A percentile compares a stretch with the other conserved stretches of the same genome.
phyloP scores from a whole-genome alignment of 345 rosid species.

The Raphanus raphanistrum region DNA sequence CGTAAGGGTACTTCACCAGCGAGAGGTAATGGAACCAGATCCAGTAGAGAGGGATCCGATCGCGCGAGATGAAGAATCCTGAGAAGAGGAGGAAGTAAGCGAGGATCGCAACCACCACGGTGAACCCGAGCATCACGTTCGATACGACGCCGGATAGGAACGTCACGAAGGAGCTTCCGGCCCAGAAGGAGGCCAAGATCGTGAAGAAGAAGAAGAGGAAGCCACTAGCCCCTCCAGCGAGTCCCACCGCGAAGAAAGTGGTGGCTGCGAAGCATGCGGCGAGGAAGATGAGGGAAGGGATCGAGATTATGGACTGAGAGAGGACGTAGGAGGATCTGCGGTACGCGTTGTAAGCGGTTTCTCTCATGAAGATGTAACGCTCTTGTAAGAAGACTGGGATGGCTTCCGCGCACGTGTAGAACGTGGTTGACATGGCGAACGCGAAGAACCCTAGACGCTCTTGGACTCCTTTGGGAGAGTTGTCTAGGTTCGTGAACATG shows the following conservation, averaged over 20 bases:
- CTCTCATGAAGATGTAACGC: conserved; percentile 92
- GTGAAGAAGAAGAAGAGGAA: conserved; percentile 74
- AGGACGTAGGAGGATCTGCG: conserved; percentile 89
- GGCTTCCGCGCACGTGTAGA: conserved; percentile 96
- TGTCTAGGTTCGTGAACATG: conserved; percentile 72
- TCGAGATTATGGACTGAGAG: conserved; percentile 66
- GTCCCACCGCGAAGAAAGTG: conserved; percentile 82
- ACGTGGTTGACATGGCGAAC: conserved; percentile 90
- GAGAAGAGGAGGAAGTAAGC: conserved; percentile 90
- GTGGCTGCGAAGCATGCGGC: conserved; percentile 67
- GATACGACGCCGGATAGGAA: conserved; percentile 88
- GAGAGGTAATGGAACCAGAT: conserved; percentile 92
- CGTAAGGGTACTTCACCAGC: conserved; percentile 80
- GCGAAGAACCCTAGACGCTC: conserved; percentile 91
- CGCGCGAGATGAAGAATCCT: conserved; percentile 84
- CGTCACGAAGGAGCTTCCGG: conserved; percentile 89
- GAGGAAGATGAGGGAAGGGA: conserved; percentile 69
- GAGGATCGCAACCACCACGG: conserved; percentile 71
- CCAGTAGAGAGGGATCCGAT: conserved; percentile 81
- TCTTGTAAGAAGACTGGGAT: conserved; percentile 91
- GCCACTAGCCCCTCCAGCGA: conserved; percentile 66
- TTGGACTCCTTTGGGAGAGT: conserved; percentile 81
- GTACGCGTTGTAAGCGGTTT: conserved; percentile 92
- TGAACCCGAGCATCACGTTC: conserved; percentile 84
- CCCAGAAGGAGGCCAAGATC: conserved; percentile 81